Base-by-base conservation (phyloP, 2,329 filamentous ascomycete species). In the Myriosclerotinia scirpicola region DNA sequence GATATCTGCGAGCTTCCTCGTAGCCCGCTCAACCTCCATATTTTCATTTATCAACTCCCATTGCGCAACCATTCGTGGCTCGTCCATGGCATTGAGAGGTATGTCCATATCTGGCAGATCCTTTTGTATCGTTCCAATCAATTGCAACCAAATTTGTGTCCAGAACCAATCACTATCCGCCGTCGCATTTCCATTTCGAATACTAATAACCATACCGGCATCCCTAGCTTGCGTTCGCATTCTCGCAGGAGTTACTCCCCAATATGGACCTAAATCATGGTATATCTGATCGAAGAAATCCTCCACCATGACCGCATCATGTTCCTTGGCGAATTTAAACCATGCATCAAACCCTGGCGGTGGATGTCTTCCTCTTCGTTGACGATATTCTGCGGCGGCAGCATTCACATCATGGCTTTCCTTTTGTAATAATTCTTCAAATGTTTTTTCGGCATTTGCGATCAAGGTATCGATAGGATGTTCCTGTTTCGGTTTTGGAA, bases 61-160 rank as follows among this genome's bases (percentile, higher is more conserved):
- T 9, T 84, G 81, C 0, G 85, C 83, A 40, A 88, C 77, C 22
- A 90, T 77, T n/a, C 87, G 80, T 15, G 87, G 82, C 74, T 89
- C 86, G 73, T 89, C 87, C 80, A 87, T 82, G 60, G 83, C 81
- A 75, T 89, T 89, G 77, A 89, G 82, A 14, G 86, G 82, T 78
- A 90, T 87, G 73, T 89, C 86, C 74, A 90, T 83, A 70, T 90
- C 86, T 2, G 87, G 87, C 26, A 90, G 75, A 56, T 82, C 77
- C 17, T 80, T 74, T 54, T 83, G 81, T 53, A 87, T 83, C 70
- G 53, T 77, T 59, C 72, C 46, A 2, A 76, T 74, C 69, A 78
- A 68, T 54, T 76, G 73, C 54, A 73, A 71, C 72, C 81, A 78
- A 3, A 79, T 80, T 42, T 80, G 75, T 1, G 78, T 78, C 70